These are phyloP conservation scores for Epichloe coenophiala DNA, from an alignment of 2,329 filamentous ascomycete genomes.

Conservation along the genomic window DNA sequence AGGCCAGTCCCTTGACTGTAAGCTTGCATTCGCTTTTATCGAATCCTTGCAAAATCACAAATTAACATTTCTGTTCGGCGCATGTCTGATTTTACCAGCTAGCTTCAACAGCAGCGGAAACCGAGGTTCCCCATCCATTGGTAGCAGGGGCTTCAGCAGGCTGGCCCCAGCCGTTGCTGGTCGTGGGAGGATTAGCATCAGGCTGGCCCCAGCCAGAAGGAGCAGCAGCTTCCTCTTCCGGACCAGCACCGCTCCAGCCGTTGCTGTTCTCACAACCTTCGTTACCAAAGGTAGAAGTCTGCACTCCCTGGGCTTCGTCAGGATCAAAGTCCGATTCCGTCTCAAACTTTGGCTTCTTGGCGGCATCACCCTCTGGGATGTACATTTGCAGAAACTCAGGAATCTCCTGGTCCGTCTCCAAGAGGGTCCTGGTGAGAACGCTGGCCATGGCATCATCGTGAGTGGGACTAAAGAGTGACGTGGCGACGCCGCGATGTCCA, in stretches of 20 bases:
- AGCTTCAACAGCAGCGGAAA: not conserved
- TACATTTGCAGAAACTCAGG: conserved; percentile 67
- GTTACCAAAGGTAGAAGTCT: conserved; percentile 3
- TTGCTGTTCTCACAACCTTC: conserved; percentile 7
- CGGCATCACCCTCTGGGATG: conserved; percentile 41
- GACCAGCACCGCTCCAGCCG: not conserved
- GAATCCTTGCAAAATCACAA: not conserved
- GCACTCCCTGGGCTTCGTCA: conserved; percentile 12
- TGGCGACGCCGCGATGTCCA: conserved; percentile 72
- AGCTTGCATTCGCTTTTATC: not conserved
- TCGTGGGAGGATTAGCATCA: not conserved
- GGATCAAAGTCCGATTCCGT: conserved; percentile 40
- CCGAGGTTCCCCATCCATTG: not conserved
- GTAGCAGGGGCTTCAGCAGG: not conserved
- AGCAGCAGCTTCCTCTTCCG: not conserved
- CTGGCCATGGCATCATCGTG: conserved; percentile 58
- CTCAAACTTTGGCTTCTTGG: conserved; percentile 38
- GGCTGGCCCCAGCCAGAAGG: conserved; percentile 6
- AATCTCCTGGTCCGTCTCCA: conserved; percentile 66
- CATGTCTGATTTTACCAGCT: not conserved
- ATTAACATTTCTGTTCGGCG: not conserved
- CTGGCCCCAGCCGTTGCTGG: conserved; percentile 1
- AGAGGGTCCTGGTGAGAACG: conserved; percentile 64
- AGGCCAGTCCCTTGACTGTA: not conserved
- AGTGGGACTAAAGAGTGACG: conserved; percentile 70